Base-by-base conservation (phyloP, 176 grass and related monocot species). In the Aegilops speltoides region DNA sequence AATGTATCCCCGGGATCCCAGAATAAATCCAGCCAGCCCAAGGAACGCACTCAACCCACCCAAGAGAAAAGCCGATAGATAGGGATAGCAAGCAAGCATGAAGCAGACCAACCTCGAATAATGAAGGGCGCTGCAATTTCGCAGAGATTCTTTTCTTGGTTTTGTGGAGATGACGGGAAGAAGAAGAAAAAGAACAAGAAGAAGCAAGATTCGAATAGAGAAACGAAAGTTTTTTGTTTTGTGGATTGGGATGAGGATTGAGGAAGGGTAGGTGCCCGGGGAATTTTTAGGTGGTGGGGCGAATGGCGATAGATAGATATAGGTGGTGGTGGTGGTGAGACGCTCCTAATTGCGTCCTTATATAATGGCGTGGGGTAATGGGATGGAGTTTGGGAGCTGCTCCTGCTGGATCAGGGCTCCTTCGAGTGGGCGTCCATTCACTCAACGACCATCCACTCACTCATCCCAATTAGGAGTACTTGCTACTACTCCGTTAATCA, bases 341-440 rank as follows among this genome's bases (percentile, higher is more conserved):
- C 45, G 31, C 63, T 62, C 64, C 34, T 14, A 16, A 69, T 77
- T 31, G n/a, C 16, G 29, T 31, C 29, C 36, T 61, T 81, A 68
- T 68, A 67, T 40, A 68, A 68, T 10, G 62, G 57, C 13, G 61
- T 14, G 63, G 28, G 13, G 43, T 46, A 66, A 67, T 19, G 29
- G 61, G 46, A 75, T 77, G 62, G 71, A 46, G 76, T 46, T 48
- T 67, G n/a, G 57, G 48, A 85, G 63, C 9, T 67, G 88, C 43
- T 57, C 69, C 77, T 62, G 79, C 57, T 46, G 70, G 78, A 84
- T 82, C 77, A 76, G 88, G 78, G 78, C 32, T 72, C 29, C 43
- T 46, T 46, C 43, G 43, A 46, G 43, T 46, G 43, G 43, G 12
- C 38, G 38, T 5, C 6, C 40, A 46, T 46, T 12, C 43, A 13